Conservation (phyloP, 2,329 filamentous ascomycete genomes). For the Alternaria gansuensis region DNA sequence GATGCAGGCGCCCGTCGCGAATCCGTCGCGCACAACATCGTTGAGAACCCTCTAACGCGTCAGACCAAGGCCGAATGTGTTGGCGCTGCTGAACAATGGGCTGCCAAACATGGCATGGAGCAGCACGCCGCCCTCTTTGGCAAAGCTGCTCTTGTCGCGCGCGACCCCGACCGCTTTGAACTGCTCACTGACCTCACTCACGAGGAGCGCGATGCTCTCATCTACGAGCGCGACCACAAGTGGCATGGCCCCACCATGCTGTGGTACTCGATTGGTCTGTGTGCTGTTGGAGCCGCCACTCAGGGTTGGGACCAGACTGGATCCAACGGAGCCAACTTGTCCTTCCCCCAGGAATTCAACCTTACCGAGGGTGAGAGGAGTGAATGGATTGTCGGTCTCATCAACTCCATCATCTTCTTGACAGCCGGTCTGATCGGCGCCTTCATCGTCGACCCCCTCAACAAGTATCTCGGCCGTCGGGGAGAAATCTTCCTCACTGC, state of each 20-base stretch:
- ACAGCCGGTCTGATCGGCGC: slow-evolving; percentile 49
- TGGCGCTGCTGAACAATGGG: slow-evolving; percentile 68
- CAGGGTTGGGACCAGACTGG: slow-evolving; percentile 73
- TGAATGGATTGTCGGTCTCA: slow-evolving; percentile 47
- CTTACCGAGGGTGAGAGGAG: slow-evolving; percentile 49
- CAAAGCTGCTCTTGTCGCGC: slow-evolving; percentile 77
- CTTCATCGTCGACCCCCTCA: slow-evolving; percentile 47
- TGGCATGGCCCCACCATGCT: slow-evolving; percentile 67
- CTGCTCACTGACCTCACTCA: slow-evolving; percentile 68
- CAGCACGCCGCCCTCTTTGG: slow-evolving; percentile 68
- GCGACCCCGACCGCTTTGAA: slow-evolving; percentile 71
- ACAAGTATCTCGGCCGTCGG: slow-evolving; percentile 50
- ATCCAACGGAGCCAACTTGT: slow-evolving; percentile 64
- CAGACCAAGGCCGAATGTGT: slow-evolving; percentile 62
- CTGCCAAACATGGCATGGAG: slow-evolving; percentile 65
- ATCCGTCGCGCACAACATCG: slow-evolving; percentile 58
- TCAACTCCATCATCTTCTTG: slow-evolving; percentile 53
- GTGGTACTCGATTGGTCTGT: slow-evolving; percentile 72
- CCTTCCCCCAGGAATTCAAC: slow-evolving; percentile 65
- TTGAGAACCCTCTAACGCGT: slow-evolving; percentile 51
- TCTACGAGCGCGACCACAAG: slow-evolving; percentile 71
- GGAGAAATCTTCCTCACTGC: slow-evolving; percentile 53
- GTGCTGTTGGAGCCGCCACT: slow-evolving; percentile 75
- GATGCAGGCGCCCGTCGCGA: slow-evolving; percentile 43
- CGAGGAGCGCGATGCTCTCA: slow-evolving; percentile 67